Percentiles rank a stretch among this genome's conserved stretches.
Evolutionary conservation across 75 land plant species (phyloP).

Genomic region (Isoetes taiwanensis): DNA sequence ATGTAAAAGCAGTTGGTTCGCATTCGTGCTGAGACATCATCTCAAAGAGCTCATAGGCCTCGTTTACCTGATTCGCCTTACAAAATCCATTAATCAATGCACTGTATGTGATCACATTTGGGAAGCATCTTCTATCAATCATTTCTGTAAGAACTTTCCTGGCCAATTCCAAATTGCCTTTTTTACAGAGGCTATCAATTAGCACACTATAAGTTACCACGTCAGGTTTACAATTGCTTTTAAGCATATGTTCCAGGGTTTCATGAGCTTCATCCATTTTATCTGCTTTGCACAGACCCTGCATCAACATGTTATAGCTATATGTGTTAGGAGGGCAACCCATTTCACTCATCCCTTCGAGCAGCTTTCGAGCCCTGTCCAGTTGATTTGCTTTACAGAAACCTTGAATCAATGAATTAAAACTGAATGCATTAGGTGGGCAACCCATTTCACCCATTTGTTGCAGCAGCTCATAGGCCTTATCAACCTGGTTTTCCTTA

Average conservation of each 20-base stretch:
- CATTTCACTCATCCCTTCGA: conserved; percentile 7
- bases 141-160: conserved; percentile 44
- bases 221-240: neutral
- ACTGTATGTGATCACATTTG: conserved; percentile 59
- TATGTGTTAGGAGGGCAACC: neutral
- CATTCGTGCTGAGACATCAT: conserved; percentile 41
- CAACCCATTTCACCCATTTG: neutral
- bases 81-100: conserved; percentile 47
- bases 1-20: too few relatives aligned
- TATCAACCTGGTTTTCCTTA: neutral
- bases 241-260: neutral
- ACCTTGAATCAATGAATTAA: neutral
- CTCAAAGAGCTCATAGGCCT: conserved; percentile 37
- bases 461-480: neutral
- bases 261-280: neutral
- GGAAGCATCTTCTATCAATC: conserved; percentile 42
- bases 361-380: neutral
- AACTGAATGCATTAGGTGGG: too few relatives aligned
- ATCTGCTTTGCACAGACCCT: neutral
- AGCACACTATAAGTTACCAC: conserved; percentile 24
- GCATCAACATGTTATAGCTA: neutral
- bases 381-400: conserved; percentile 10
- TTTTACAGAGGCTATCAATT: conserved; percentile 50
- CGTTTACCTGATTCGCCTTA: conserved; percentile 39
- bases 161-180: conserved; percentile 30